These are phyloP conservation scores for Bryum argenteum DNA, from an alignment of 225 moss, liverwort and hornwort genomes.

Conservation along the genomic window DNA sequence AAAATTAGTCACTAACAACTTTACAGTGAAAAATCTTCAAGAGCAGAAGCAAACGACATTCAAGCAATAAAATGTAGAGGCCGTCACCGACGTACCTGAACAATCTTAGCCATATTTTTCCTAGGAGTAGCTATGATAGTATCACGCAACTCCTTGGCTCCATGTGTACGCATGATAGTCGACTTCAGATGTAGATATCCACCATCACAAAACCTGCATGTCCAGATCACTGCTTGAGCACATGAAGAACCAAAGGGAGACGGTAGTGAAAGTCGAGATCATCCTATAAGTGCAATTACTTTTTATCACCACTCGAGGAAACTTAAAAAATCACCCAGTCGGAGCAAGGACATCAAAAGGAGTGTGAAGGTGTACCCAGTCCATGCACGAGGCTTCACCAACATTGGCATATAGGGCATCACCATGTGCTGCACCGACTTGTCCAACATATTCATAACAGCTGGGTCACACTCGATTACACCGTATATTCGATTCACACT, in stretches of 20 bases:
- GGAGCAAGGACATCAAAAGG: constrained; percentile 4
- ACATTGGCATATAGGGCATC: constrained; percentile 99
- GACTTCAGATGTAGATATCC: constrained; percentile 80
- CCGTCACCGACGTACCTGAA: constrained; percentile 43
- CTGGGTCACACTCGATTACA: constrained; percentile 91
- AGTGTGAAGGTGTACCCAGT: constrained; percentile 52
- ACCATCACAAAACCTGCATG: constrained; percentile 69
- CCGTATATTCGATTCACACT: constrained; percentile 71
- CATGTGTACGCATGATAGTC: constrained; percentile 83
- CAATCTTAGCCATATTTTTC: constrained; percentile 49
- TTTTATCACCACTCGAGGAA: not conserved
- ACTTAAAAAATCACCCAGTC: not conserved
- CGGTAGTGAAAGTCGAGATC: not conserved
- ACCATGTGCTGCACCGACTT: constrained; percentile 89
- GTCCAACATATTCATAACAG: constrained; percentile 64
- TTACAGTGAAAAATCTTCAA: not conserved
- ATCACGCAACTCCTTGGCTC: constrained; percentile 71
- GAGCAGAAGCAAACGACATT: not conserved
- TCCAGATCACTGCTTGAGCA: constrained; percentile 17
- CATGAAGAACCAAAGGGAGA: constrained; percentile 1
- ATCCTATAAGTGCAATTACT: not conserved
- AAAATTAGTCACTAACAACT: not conserved
- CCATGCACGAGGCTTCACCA: constrained; percentile 83
- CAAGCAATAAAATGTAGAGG: constrained; percentile 1
- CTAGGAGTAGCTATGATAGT: constrained; percentile 56